These are phyloP conservation scores for Delonix regia DNA, from an alignment of 306 rosid genomes.

Conservation along the genomic window DNA sequence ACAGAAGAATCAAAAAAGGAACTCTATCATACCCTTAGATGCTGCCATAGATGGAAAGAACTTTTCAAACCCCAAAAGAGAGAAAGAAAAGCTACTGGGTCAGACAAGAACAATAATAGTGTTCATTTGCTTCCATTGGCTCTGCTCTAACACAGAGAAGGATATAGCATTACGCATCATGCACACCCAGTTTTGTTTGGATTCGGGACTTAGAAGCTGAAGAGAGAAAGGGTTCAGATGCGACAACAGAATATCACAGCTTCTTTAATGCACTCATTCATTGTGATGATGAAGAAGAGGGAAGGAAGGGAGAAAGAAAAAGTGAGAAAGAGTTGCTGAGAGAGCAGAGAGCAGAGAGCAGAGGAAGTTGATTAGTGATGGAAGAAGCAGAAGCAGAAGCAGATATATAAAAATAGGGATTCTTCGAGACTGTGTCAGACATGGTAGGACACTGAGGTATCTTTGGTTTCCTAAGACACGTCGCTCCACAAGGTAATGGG, in stretches of 20 bases:
- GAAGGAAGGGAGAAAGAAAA: not conserved
- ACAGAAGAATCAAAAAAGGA: constrained; percentile 36
- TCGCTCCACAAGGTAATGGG: constrained; percentile 62
- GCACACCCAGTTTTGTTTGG: constrained; percentile 15
- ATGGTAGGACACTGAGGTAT: constrained; percentile 59
- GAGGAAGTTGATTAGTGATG: not conserved
- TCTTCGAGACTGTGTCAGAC: constrained; percentile 75
- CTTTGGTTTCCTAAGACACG: constrained; percentile 65
- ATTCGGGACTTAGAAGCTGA: not conserved
- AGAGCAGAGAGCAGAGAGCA: constrained; percentile 1
- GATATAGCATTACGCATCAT: no score
- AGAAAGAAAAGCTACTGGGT: not conserved
- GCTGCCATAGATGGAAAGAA: not conserved
- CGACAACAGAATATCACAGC: constrained; percentile 17
- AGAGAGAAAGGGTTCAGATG: not conserved
- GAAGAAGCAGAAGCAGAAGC: not conserved
- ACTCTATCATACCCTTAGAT: not conserved
- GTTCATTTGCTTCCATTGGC: no score
- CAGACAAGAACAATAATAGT: constrained; percentile 19
- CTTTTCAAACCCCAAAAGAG: not conserved
- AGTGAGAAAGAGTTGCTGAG: constrained; percentile 23
- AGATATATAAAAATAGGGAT: constrained; percentile 26
- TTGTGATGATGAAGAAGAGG: constrained; percentile 12
- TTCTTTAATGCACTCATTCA: not conserved
- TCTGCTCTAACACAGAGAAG: constrained; percentile 34